Base-by-base conservation (phyloP, 129 eudicot species). In the Saposhnikovia divaricata region DNA sequence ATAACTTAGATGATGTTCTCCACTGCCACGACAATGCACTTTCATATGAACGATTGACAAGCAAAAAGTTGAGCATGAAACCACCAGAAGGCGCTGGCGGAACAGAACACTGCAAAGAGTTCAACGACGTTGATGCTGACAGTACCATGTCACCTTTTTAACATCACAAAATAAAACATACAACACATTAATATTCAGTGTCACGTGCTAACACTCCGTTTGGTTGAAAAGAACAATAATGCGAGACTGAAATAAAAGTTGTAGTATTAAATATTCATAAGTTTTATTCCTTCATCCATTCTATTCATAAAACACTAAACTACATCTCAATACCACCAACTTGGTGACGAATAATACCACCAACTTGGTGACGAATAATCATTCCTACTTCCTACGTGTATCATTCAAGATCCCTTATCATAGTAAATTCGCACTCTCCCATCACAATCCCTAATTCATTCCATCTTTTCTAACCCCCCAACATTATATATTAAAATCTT, bases 81-180 rank as follows among this genome's bases (percentile, higher is more conserved):
- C 39, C 15, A 31, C 50, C 8, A 25, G 74, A 63, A 78, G 55
- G 59, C 14, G 50, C 50, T 10, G 50, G 50, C 23, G 43, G 74
- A 63, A 63, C 74, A 42, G 40, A 23, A 63, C 47, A 42, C 31
- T 42, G 81, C 25, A 42, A 25, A 61, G n/a, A 59, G 57, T 78
- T 63, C 25, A 63, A 63, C 27, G 81, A 78, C 11, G 79, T 42
- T 9, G 74, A 46, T 59, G 74, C 43, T 78, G 44, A 27, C 74
- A 42, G 45, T 59, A 78, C 61, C 74, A 63, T 47, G n/a, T 78
- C 81, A 78, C 61, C 78, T 46, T 19, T 28, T 71, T 19, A 39
- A 71, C 28, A 37, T 37, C 27, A 34, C 18, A 5, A 5, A 38
- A 28, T 16, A 70, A 37, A 5, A 7, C 73, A 68, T 63, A 63